phyloP scores from a whole-genome alignment of 345 rosid species.

The Eucalyptus virginea region DNA sequence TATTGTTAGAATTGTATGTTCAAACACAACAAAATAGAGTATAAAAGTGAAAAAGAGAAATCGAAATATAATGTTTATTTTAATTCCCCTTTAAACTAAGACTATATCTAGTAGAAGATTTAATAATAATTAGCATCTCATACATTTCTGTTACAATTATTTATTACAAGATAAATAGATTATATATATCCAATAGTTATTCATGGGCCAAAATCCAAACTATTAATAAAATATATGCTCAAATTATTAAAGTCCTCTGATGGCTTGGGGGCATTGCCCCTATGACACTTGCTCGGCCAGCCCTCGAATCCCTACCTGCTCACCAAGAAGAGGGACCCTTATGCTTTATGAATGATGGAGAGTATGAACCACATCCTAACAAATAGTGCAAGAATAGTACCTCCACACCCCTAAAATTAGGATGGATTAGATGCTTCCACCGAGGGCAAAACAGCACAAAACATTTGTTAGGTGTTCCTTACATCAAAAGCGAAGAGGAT shows the following conservation, averaged over 20 bases:
- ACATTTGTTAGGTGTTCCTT: background rate
- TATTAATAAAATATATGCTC: background rate
- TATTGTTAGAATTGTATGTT: too few relatives aligned
- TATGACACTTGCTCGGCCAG: fast-evolving
- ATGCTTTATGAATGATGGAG: fast-evolving
- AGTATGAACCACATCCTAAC: too few relatives aligned
- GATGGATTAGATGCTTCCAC: background rate
- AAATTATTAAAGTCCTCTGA: too few relatives aligned
- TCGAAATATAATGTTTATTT: too few relatives aligned
- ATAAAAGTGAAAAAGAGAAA: background rate
- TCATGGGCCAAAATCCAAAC: too few relatives aligned
- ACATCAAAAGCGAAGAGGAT: background rate
- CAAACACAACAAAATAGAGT: background rate
- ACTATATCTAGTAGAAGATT: background rate
- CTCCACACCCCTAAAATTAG: background rate
- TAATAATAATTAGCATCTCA: background rate
- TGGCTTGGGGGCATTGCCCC: background rate
- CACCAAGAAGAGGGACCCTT: background rate
- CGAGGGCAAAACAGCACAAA: background rate
- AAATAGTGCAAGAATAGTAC: background rate
- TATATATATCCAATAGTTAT: too few relatives aligned
- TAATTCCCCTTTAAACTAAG: too few relatives aligned
- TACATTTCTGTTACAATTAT: too few relatives aligned
- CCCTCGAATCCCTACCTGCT: fast-evolving
- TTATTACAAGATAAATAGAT: background rate